phyloP scores from a whole-genome alignment of 805 yeast species.

The Cyberlindnera mrakii region DNA sequence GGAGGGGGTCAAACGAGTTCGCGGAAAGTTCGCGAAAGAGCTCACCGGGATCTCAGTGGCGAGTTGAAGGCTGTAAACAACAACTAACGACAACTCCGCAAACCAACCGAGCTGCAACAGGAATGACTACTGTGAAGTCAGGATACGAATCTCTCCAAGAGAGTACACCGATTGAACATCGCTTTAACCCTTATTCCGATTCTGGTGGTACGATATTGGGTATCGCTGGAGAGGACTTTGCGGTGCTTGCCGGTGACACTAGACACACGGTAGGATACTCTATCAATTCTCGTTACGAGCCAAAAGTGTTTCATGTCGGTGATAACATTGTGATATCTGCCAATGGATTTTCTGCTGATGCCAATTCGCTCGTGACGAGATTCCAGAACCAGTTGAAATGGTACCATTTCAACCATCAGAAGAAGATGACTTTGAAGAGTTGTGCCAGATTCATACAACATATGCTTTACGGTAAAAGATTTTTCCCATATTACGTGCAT shows the following conservation, averaged over 20 bases:
- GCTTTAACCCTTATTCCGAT: conserved; percentile 89
- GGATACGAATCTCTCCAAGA: conserved; percentile 55
- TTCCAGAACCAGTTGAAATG: conserved; percentile 66
- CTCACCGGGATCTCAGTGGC: neutral
- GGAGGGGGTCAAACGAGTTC: neutral
- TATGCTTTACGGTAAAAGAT: conserved; percentile 83
- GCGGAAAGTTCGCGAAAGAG: neutral
- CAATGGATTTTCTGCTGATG: conserved; percentile 96
- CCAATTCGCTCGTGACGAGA: conserved; percentile 72
- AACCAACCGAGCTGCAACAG: neutral
- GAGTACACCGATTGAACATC: conserved; percentile 74
- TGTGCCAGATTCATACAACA: conserved; percentile 93
- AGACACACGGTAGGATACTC: conserved; percentile 92
- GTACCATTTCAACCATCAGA: conserved; percentile 89
- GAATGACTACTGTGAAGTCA: conserved; percentile 46
- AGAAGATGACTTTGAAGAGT: conserved; percentile 57
- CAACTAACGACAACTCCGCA: no score
- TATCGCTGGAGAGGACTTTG: conserved; percentile 96
- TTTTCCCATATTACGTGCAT: conserved; percentile 95
- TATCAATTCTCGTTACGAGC: conserved; percentile 88
- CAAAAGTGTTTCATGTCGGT: conserved; percentile 84
- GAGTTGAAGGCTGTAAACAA: neutral
- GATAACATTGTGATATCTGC: conserved; percentile 85
- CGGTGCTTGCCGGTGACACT: conserved; percentile 97
- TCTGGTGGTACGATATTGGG: conserved; percentile 97